These are phyloP conservation scores for Vigna mungo DNA, from an alignment of 306 rosid species.

Conservation along the genomic window DNA sequence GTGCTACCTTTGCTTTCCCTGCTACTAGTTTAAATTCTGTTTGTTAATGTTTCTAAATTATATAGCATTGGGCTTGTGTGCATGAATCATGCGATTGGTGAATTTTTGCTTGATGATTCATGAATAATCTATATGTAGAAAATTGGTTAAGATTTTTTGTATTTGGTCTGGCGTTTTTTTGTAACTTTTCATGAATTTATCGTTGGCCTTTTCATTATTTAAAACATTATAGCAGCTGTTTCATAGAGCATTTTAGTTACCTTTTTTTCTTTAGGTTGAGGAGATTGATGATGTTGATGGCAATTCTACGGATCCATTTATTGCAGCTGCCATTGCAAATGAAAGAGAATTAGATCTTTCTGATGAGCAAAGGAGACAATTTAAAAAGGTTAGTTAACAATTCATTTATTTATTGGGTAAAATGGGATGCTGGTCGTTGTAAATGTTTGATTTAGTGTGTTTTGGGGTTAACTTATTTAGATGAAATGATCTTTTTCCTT, in stretches of 20 bases:
- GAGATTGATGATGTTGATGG: slow-evolving; percentile 96
- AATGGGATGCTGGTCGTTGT: slow-evolving; percentile 22
- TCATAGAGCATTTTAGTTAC: not conserved
- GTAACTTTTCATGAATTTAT: slow-evolving; percentile 3
- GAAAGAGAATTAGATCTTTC: slow-evolving; percentile 86
- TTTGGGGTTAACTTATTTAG: not conserved
- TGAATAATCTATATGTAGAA: not conserved
- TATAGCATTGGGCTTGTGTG: slow-evolving; percentile 25
- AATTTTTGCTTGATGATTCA: slow-evolving; percentile 30
- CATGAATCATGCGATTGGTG: not conserved
- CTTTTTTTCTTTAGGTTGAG: slow-evolving; percentile 70
- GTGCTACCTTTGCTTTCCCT: not conserved
- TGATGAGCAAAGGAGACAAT: slow-evolving; percentile 76
- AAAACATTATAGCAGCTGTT: slow-evolving; percentile 23
- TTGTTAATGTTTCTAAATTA: not conserved
- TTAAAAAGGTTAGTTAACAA: slow-evolving; percentile 71
- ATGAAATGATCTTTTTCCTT: not conserved
- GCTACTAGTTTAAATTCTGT: not conserved
- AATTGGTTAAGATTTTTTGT: slow-evolving; percentile 11
- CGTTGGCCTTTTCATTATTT: slow-evolving; percentile 11
- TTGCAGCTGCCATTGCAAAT: slow-evolving; percentile 91
- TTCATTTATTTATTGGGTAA: slow-evolving; percentile 27
- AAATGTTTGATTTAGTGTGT: slow-evolving; percentile 11
- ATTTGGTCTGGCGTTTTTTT: slow-evolving; percentile 25
- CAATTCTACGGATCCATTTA: slow-evolving; percentile 78